phyloP scores from a whole-genome alignment of 1,284 basidiomycete species.

The Dichomitus squalens region DNA sequence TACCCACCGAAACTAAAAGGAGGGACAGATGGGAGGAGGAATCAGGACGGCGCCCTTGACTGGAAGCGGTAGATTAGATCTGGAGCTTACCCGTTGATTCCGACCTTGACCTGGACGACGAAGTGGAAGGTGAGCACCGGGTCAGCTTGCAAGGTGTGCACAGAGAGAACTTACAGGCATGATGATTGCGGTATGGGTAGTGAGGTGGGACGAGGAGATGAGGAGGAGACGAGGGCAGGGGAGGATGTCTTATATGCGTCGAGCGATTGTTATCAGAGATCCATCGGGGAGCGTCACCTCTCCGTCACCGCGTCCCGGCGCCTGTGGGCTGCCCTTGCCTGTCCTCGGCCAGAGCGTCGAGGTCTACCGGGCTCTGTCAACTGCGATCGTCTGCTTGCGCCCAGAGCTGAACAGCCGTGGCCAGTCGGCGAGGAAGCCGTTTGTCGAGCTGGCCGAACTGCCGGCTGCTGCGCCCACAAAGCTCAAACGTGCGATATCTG shows the following conservation, averaged over 20 bases:
- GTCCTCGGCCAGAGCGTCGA: too few relatives aligned
- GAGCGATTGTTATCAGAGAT: slow-evolving; percentile 23
- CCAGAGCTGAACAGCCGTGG: too few relatives aligned
- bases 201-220: slow-evolving; percentile 5
- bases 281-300: not conserved
- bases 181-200: slow-evolving; percentile 1
- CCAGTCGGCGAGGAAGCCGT: too few relatives aligned
- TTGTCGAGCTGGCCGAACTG: too few relatives aligned
- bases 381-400: too few relatives aligned
- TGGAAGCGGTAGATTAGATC: slow-evolving; percentile 12
- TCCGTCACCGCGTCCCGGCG: too few relatives aligned
- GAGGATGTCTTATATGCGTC: slow-evolving; percentile 9
- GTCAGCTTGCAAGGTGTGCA: not conserved
- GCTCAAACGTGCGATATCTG: slow-evolving; percentile 13
- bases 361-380: too few relatives aligned
- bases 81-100: slow-evolving; percentile 81
- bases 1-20: slow-evolving; percentile 61
- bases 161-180: slow-evolving; percentile 24
- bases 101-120: slow-evolving; percentile 70
- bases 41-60: slow-evolving; percentile 22
- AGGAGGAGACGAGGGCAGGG: slow-evolving; percentile 4
- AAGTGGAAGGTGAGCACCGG: not conserved
- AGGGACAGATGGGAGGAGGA: slow-evolving; percentile 10
- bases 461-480: too few relatives aligned
- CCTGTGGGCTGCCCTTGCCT: too few relatives aligned